Evolutionary conservation across 345 rosid species (phyloP).

Genomic region (Brassica nigra): DNA sequence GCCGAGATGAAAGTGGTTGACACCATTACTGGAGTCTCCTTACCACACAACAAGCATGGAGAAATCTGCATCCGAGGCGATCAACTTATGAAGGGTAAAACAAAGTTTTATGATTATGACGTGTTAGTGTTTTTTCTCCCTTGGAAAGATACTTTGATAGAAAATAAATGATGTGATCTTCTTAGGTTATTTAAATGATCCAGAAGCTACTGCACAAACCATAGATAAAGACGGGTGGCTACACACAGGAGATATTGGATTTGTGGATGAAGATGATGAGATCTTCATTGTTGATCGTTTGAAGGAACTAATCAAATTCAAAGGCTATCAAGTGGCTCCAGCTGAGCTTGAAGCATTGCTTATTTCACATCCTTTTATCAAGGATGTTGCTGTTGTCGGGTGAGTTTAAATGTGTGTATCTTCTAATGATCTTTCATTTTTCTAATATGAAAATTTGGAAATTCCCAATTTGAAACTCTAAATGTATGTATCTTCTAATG

Average conservation of each 20-base stretch:
- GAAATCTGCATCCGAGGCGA: slow-evolving; percentile 80
- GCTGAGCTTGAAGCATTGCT: slow-evolving; percentile 80
- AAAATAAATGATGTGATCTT: not conserved
- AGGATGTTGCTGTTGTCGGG: slow-evolving; percentile 69
- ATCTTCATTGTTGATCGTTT: slow-evolving; percentile 69
- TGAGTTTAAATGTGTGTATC: slow-evolving; percentile 37
- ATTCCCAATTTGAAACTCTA: not conserved
- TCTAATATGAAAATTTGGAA: not conserved
- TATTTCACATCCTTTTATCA: slow-evolving; percentile 50
- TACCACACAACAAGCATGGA: slow-evolving; percentile 67
- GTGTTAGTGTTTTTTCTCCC: not conserved
- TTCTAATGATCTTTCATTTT: slow-evolving; percentile 6
- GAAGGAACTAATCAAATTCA: slow-evolving; percentile 73
- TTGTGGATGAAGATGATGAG: slow-evolving; percentile 63
- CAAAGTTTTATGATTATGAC: not conserved
- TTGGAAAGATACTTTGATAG: not conserved
- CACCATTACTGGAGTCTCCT: slow-evolving; percentile 59
- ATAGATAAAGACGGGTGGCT: slow-evolving; percentile 67
- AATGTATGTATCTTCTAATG: not conserved
- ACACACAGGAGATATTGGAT: slow-evolving; percentile 72
- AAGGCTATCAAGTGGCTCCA: slow-evolving; percentile 78
- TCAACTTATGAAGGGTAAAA: slow-evolving; percentile 88
- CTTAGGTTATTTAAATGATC: slow-evolving; percentile 53
- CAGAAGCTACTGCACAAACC: slow-evolving; percentile 49
- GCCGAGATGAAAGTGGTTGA: slow-evolving; percentile 92